Evolutionary conservation across 768 basidiomycete species (phyloP).

Genomic region (Kwoniella mangroviensis): DNA sequence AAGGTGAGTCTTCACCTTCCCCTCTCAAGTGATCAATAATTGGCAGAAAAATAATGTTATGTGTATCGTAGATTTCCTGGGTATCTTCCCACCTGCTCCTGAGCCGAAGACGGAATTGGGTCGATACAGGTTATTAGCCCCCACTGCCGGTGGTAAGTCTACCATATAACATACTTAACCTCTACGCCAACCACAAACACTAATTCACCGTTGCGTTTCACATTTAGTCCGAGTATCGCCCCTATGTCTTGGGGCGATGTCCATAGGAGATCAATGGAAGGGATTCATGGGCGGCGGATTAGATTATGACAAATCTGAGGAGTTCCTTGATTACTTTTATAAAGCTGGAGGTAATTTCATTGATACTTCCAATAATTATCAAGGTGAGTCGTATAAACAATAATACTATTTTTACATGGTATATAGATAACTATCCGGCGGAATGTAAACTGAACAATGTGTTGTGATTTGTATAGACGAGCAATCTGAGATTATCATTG

Average conservation of each 20-base stretch:
- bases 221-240: conserved; percentile 58
- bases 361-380: conserved; percentile 53
- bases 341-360: conserved; percentile 64
- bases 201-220: neutral
- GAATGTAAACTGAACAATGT: neutral
- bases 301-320: conserved; percentile 55
- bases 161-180: too few relatives aligned
- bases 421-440: too few relatives aligned
- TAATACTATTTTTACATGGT: too few relatives aligned
- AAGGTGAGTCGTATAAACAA: conserved; percentile 2
- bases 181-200: neutral
- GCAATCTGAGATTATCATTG: conserved; percentile 64
- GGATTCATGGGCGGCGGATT: conserved; percentile 37
- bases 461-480: conserved; percentile 56
- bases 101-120: conserved; percentile 36
- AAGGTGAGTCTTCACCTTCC: conserved; percentile 8
- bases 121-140: conserved; percentile 54
- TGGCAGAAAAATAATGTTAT: neutral
- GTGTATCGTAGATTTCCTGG: neutral
- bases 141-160: conserved; percentile 51
- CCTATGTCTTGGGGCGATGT: conserved; percentile 59
- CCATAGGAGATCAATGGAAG: conserved; percentile 60
- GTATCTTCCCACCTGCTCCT: conserved; percentile 22
- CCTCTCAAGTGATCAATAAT: neutral
- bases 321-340: conserved; percentile 61